These are phyloP conservation scores for Fusarium scirpi DNA, from an alignment of 2,329 filamentous ascomycete genomes.

Conservation along the genomic window DNA sequence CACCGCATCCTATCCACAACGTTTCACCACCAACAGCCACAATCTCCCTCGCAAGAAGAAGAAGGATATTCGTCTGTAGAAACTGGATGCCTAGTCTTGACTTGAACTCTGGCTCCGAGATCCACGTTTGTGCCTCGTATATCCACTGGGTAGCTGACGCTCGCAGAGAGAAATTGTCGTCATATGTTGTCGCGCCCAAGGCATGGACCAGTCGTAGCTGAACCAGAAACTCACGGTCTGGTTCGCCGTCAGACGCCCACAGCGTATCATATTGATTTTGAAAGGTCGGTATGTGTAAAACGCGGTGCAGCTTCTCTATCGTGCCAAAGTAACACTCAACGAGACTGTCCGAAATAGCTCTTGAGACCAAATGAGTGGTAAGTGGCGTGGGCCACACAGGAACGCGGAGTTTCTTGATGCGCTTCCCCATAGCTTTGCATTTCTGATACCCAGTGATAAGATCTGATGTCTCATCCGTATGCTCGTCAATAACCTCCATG, in stretches of 20 bases:
- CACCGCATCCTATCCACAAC: conserved; percentile 61
- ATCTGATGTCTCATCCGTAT: conserved; percentile 53
- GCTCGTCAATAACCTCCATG: conserved; percentile 58
- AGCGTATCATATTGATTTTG: conserved; percentile 61
- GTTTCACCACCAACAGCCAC: conserved; percentile 57
- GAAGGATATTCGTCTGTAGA: conserved; percentile 62
- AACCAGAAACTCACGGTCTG: conserved; percentile 61
- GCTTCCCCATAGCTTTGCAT: conserved; percentile 65
- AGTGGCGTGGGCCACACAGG: conserved; percentile 61
- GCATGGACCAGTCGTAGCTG: conserved; percentile 70
- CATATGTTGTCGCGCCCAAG: conserved; percentile 64
- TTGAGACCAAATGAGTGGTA: conserved; percentile 60
- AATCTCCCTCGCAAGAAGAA: conserved; percentile 58
- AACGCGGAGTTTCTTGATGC: conserved; percentile 63
- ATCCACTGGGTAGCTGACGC: conserved; percentile 66
- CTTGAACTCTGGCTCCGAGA: conserved; percentile 66
- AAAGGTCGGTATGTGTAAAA: conserved; percentile 66
- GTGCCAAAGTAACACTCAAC: conserved; percentile 63
- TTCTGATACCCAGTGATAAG: conserved; percentile 55
- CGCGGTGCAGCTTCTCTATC: conserved; percentile 60
- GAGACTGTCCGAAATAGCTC: conserved; percentile 59
- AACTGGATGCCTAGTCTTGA: conserved; percentile 60
- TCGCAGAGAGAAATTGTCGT: conserved; percentile 63
- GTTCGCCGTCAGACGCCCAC: conserved; percentile 54
- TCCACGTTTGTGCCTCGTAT: conserved; percentile 67